These are phyloP conservation scores for Nissolia schottii DNA, from an alignment of 306 rosid species.

Conservation along the genomic window DNA sequence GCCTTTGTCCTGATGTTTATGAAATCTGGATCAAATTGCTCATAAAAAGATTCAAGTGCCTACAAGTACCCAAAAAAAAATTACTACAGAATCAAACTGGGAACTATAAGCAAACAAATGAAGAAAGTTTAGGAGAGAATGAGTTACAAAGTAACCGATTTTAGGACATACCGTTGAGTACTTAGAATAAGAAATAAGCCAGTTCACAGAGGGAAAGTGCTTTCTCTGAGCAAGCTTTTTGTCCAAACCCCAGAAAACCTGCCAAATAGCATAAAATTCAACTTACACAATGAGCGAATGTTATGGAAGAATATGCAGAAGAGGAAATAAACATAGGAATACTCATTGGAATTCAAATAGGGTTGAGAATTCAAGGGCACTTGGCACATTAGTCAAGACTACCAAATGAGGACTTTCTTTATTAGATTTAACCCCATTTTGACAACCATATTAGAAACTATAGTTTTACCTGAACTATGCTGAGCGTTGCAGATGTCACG, in stretches of 20 bases:
- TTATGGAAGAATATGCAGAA: background rate
- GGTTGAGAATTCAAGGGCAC: background rate
- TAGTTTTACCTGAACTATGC: constrained; percentile 86
- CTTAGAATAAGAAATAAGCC: constrained; percentile 98
- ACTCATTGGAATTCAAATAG: background rate
- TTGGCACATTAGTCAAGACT: background rate
- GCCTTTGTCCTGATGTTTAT: constrained; percentile 97
- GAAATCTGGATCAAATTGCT: constrained; percentile 93
- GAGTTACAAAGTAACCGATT: constrained; percentile 6
- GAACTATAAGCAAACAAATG: constrained; percentile 12
- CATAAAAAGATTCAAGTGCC: constrained; percentile 96
- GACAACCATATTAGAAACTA: constrained; percentile 4
- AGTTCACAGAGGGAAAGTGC: constrained; percentile 98
- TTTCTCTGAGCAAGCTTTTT: constrained; percentile 99
- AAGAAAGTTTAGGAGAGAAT: constrained; percentile 1
- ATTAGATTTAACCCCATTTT: constrained; percentile 3
- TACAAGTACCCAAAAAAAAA: constrained; percentile 28
- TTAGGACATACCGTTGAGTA: constrained; percentile 69
- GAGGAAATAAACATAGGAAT: background rate
- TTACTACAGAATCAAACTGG: constrained; percentile 1
- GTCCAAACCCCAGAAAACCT: constrained; percentile 99
- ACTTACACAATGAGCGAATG: constrained; percentile 5
- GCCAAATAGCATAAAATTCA: constrained; percentile 15
- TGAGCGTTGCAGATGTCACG: constrained; percentile 98
- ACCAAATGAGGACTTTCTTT: background rate